Evolutionary conservation across 2,329 filamentous ascomycete genomes (phyloP).

Genomic region (Venturia carpophila): DNA sequence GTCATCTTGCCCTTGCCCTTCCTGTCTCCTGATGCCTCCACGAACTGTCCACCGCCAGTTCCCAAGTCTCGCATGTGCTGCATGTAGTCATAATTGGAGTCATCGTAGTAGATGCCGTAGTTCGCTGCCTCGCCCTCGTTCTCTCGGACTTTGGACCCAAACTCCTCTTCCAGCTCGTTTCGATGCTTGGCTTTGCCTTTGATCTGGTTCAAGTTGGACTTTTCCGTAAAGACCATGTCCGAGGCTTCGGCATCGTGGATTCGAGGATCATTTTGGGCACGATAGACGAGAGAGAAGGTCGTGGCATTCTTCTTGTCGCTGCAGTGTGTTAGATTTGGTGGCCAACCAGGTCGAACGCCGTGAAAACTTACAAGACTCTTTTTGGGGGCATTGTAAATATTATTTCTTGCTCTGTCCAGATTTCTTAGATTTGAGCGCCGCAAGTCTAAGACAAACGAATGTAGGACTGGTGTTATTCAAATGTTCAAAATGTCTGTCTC

Average conservation of each 20-base stretch:
- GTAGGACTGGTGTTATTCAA: background rate
- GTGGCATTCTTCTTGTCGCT: conserved; percentile 86
- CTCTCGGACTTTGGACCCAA: conserved; percentile 63
- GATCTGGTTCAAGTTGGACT: conserved; percentile 24
- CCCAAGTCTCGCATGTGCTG: conserved; percentile 89
- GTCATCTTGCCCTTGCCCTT: conserved; percentile 53
- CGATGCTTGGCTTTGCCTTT: conserved; percentile 54
- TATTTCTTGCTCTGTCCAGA: background rate
- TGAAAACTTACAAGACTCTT: background rate
- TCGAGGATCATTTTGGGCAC: conserved; percentile 92
- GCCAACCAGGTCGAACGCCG: background rate
- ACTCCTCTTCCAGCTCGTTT: conserved; percentile 65
- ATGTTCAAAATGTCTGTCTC: background rate
- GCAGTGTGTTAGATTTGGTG: conserved; percentile 27
- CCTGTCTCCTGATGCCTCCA: conserved; percentile 59
- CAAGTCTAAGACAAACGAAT: background rate
- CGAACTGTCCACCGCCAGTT: conserved; percentile 61
- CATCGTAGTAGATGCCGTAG: conserved; percentile 90
- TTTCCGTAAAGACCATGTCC: conserved; percentile 79
- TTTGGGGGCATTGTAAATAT: background rate
- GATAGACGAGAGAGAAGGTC: conserved; percentile 90
- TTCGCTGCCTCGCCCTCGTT: conserved; percentile 97
- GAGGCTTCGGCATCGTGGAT: conserved; percentile 88
- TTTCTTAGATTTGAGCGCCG: background rate
- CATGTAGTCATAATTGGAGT: conserved; percentile 98